Conservation (phyloP, 2,329 filamentous ascomycete species). For the Penicillium sp. region DNA sequence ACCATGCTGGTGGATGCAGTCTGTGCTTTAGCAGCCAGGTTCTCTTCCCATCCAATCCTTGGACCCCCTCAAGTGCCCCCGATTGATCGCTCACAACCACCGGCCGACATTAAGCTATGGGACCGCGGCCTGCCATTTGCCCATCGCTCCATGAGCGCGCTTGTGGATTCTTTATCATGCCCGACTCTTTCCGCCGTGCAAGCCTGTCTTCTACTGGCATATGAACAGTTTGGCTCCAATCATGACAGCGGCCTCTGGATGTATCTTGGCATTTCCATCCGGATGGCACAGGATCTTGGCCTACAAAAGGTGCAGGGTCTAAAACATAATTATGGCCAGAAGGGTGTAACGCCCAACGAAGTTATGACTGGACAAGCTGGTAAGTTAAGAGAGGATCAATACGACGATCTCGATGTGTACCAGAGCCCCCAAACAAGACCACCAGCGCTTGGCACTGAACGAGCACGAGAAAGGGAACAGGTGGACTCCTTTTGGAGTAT, state of each 20-base stretch:
- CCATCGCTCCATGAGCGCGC: slow-evolving; percentile 72
- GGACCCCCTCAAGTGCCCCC: slow-evolving; percentile 48
- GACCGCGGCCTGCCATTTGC: slow-evolving; percentile 74
- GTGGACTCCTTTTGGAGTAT: slow-evolving; percentile 88
- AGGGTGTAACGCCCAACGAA: slow-evolving; percentile 52
- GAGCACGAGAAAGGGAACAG: slow-evolving; percentile 69
- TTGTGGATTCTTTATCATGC: slow-evolving; percentile 75
- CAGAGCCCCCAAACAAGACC: slow-evolving; percentile 23
- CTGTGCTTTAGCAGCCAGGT: slow-evolving; percentile 73
- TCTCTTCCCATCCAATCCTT: slow-evolving; percentile 58
- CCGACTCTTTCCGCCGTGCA: slow-evolving; percentile 79
- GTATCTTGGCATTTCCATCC: slow-evolving; percentile 82
- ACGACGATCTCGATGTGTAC: slow-evolving; percentile 39
- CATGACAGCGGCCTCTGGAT: slow-evolving; percentile 90
- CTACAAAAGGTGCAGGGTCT: slow-evolving; percentile 76
- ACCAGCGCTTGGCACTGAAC: slow-evolving; percentile 50
- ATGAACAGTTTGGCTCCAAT: slow-evolving; percentile 81
- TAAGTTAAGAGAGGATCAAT: slow-evolving; percentile 42
- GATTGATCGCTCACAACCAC: slow-evolving; percentile 37
- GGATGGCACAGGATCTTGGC: slow-evolving; percentile 73
- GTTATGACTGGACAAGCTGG: slow-evolving; percentile 44
- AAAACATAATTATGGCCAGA: slow-evolving; percentile 49
- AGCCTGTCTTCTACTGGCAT: slow-evolving; percentile 74
- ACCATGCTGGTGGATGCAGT: slow-evolving; percentile 81
- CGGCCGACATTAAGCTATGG: slow-evolving; percentile 43